Evolutionary conservation across 495 filamentous ascomycete genomes (phyloP).

Genomic region (Xylaria bambusicola): DNA sequence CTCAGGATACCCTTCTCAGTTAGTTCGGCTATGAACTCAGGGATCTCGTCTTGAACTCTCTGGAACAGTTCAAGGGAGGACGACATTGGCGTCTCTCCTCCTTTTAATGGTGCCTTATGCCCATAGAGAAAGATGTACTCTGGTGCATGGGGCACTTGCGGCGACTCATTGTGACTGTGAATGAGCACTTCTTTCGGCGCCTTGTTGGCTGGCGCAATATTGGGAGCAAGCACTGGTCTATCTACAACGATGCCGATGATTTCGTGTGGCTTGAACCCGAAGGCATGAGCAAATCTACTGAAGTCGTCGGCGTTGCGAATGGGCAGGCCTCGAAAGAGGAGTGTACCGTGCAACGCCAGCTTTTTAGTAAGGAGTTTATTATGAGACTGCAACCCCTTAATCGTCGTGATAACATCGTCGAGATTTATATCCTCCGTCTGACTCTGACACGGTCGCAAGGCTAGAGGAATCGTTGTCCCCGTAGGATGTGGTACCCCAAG

Average conservation of each 20-base stretch:
- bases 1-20: constrained; percentile 49
- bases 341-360: constrained; percentile 39
- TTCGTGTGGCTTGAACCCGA: constrained; percentile 56
- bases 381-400: constrained; percentile 28
- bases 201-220: constrained; percentile 57
- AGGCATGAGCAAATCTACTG: constrained; percentile 55
- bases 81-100: constrained; percentile 56
- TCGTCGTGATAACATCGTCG: constrained; percentile 34
- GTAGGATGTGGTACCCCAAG: constrained; percentile 42
- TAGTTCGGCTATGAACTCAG: constrained; percentile 49
- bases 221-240: constrained; percentile 51
- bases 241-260: constrained; percentile 58
- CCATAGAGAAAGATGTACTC: constrained; percentile 57
- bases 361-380: constrained; percentile 33
- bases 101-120: constrained; percentile 22
- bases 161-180: constrained; percentile 58
- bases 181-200: constrained; percentile 52
- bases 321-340: constrained; percentile 41
- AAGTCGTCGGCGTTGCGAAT: constrained; percentile 44
- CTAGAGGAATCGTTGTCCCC: constrained; percentile 45
- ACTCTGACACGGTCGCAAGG: constrained; percentile 36
- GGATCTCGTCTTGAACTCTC: constrained; percentile 48
- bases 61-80: constrained; percentile 54
- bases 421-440: constrained; percentile 27
- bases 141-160: constrained; percentile 54